Base-by-base conservation (phyloP, 371 early-diverging fungal genomes). In the Nosema muscidifuracis region DNA sequence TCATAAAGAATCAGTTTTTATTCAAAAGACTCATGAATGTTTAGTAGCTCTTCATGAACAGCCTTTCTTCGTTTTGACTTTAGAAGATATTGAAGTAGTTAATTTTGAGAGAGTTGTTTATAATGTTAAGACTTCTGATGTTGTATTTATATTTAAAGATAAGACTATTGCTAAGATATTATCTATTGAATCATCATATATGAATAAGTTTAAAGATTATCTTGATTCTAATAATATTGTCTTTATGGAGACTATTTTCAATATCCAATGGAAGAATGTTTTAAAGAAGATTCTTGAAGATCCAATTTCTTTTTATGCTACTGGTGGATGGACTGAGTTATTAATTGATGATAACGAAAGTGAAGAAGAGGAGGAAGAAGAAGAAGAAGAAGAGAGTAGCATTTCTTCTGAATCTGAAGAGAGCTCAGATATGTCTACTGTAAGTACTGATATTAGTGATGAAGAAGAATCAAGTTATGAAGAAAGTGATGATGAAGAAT, bases 81-180 rank as follows among this genome's bases (percentile, higher is more conserved):
- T 99, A 20, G 86, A 87, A 13, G 97, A 99, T 56, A 89, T 99
- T 34, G 97, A 97, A 85, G 84, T 96, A 43, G 95, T 90, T 2
- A 93, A 95, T 82, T 85, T 99, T 82, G 99, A 99, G 85, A 89
- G 99, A 79, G 92, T 97, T 44, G 87, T 87, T 83, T 96, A 92
- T 82, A 94, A 93, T 10, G 86, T 97, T 33, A 95, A 94, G 86
- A 94, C 94, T 80, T 97, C 95, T 85, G 99, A 99, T 86, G 85
- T 96, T 86, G 95, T 97, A 1, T 91, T 97, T 85, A 89, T 97
- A 1, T 92, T 92, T 83, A 94, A 94, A 80, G 95, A 97, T 80
- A 93, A 89, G 81, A 85, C 87, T 28, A 86, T 88, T 47, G 88
- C 91, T n/a, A 93, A 94, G 64, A 90, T 99, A 83, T 92, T 92